These are phyloP conservation scores for Datisca glomerata DNA, from an alignment of 306 rosid species.

Conservation along the genomic window DNA sequence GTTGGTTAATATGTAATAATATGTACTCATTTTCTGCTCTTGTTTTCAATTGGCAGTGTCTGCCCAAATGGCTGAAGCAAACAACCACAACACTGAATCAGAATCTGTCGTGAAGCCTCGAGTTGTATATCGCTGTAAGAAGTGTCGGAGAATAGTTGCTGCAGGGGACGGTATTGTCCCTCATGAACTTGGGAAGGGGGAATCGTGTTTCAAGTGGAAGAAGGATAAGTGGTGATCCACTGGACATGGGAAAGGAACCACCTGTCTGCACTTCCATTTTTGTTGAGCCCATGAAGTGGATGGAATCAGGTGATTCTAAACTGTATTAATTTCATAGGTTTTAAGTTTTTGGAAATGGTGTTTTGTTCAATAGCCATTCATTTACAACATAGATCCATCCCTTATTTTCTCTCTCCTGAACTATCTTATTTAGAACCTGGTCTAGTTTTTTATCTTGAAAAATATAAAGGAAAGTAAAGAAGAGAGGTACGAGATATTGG, in stretches of 20 bases:
- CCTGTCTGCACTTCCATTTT: conserved; percentile 63
- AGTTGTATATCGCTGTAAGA: conserved; percentile 58
- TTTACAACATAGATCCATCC: too few species aligned
- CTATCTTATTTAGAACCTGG: not conserved
- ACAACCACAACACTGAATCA: conserved; percentile 21
- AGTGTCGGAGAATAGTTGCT: conserved; percentile 73
- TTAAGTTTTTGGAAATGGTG: too few species aligned
- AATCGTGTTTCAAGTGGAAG: conserved; percentile 59
- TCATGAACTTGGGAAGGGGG: conserved; percentile 64
- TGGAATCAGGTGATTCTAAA: conserved; percentile 53
- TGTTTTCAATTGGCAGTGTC: too few species aligned
- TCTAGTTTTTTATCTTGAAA: too few species aligned
- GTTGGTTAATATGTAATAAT: too few species aligned
- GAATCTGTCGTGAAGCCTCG: conserved; percentile 30
- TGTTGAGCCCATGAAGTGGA: conserved; percentile 86
- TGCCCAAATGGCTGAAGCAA: too few species aligned
- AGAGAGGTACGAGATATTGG: too few species aligned
- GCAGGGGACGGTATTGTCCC: conserved; percentile 46
- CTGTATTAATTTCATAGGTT: too few species aligned
- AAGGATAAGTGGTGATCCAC: conserved; percentile 36
- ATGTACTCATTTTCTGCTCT: too few species aligned
- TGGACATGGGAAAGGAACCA: conserved; percentile 21
- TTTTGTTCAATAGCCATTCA: too few species aligned
- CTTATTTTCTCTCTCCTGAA: not conserved
- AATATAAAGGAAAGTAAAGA: too few species aligned